Evolutionary conservation across 2,329 filamentous ascomycete genomes (phyloP).

Genomic region (Corynespora cassiicola): DNA sequence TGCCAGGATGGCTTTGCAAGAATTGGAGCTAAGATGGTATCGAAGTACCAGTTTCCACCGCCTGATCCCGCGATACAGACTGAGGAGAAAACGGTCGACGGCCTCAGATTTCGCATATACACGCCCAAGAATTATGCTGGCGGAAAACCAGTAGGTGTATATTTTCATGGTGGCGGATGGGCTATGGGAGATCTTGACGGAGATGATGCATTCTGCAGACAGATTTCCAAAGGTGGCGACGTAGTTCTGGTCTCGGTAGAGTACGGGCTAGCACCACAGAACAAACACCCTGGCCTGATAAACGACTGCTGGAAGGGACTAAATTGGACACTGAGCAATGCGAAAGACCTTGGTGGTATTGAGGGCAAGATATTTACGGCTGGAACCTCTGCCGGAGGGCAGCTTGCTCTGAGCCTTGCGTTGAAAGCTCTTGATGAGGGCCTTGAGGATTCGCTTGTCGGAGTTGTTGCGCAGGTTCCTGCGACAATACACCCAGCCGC

Average conservation of each 20-base stretch:
- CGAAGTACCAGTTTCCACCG: slow-evolving; percentile 35
- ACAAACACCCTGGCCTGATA: slow-evolving; percentile 41
- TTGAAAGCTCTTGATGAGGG: slow-evolving; percentile 47
- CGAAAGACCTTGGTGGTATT: slow-evolving; percentile 27
- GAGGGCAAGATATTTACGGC: slow-evolving; percentile 41
- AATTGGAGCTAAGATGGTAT: slow-evolving; percentile 23
- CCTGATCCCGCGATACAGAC: slow-evolving; percentile 39
- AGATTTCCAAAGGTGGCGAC: slow-evolving; percentile 28
- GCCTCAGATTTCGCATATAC: slow-evolving; percentile 42
- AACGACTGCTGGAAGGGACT: slow-evolving; percentile 44
- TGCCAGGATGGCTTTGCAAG: slow-evolving; percentile 25
- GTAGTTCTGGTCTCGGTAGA: slow-evolving; percentile 44
- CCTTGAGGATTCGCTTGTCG: slow-evolving; percentile 40
- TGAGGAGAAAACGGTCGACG: slow-evolving; percentile 35
- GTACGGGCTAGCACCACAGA: slow-evolving; percentile 43
- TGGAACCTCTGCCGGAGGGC: slow-evolving; percentile 49
- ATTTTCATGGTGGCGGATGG: slow-evolving; percentile 47
- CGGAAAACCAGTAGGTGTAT: slow-evolving; percentile 41
- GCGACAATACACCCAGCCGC: slow-evolving; percentile 44
- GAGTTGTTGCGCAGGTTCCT: slow-evolving; percentile 47
- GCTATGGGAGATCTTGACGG: slow-evolving; percentile 43
- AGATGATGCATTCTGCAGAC: slow-evolving; percentile 37
- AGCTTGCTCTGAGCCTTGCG: slow-evolving; percentile 45
- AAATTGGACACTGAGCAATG: slow-evolving; percentile 37
- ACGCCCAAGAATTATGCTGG: slow-evolving; percentile 37